Conservation (phyloP, 805 yeast genomes). For the Kodamaea kaohsiungensis region DNA sequence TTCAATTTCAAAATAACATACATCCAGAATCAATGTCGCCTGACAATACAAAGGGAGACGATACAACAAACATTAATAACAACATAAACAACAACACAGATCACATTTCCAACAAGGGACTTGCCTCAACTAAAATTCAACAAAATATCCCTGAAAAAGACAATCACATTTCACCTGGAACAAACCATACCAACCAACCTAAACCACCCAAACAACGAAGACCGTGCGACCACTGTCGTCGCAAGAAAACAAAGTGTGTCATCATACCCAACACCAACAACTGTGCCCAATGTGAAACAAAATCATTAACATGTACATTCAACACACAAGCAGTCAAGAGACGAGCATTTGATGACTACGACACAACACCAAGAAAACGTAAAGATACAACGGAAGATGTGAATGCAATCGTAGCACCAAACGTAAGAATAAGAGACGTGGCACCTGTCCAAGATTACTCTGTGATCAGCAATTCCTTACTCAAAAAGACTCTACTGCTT, state of each 20-base stretch:
- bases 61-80: neutral
- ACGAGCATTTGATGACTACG: constrained; percentile 22
- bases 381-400: constrained; percentile 15
- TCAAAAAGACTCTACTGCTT: constrained; percentile 68
- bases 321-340: constrained; percentile 54
- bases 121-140: neutral
- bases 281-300: constrained; percentile 78
- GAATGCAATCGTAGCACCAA: constrained; percentile 34
- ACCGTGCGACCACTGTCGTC: constrained; percentile 85
- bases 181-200: neutral
- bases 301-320: constrained; percentile 73
- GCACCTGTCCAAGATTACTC: constrained; percentile 71
- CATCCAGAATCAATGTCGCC: constrained; percentile 11
- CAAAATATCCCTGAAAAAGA: neutral
- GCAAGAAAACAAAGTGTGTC: constrained; percentile 79
- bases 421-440: constrained; percentile 50
- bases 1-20: constrained; percentile 32
- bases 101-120: constrained; percentile 3
- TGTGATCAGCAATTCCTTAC: constrained; percentile 57
- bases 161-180: constrained; percentile 2
- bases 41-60: neutral
- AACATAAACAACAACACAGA: constrained; percentile 3
- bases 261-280: constrained; percentile 59
- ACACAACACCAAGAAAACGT: constrained; percentile 17
- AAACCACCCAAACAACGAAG: constrained; percentile 43